These are phyloP conservation scores for Mycogone perniciosa DNA, from an alignment of 2,329 filamentous ascomycete species.

Conservation along the genomic window DNA sequence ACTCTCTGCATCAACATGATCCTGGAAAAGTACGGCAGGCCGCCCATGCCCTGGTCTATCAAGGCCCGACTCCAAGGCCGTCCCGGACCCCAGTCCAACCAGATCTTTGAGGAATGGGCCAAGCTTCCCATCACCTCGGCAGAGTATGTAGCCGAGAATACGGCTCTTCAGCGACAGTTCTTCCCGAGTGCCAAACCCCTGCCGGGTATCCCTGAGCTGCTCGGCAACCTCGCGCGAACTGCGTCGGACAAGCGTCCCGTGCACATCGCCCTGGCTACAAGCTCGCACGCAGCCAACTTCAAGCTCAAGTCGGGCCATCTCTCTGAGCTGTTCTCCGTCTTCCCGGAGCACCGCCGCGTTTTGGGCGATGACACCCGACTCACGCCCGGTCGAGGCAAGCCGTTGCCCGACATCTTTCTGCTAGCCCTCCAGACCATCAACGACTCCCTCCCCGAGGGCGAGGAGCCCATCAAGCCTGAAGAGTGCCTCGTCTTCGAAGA, in stretches of 20 bases:
- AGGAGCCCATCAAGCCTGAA: conserved; percentile 63
- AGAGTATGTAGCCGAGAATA: conserved; percentile 56
- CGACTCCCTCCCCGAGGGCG: conserved; percentile 56
- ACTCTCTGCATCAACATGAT: conserved; percentile 77
- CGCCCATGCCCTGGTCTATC: conserved; percentile 81
- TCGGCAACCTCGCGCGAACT: conserved; percentile 52
- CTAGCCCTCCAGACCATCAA: conserved; percentile 84
- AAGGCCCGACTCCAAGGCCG: conserved; percentile 76
- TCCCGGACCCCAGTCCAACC: conserved; percentile 46
- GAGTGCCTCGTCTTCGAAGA: conserved; percentile 98
- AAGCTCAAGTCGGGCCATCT: conserved; percentile 66
- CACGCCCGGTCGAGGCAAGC: conserved; percentile 76
- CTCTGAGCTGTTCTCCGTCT: conserved; percentile 54
- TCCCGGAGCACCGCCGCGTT: conserved; percentile 64
- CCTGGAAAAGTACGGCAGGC: conserved; percentile 66
- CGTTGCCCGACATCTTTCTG: conserved; percentile 88
- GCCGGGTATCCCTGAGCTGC: conserved; percentile 66
- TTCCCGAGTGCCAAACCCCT: conserved; percentile 74
- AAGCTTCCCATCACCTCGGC: conserved; percentile 69
- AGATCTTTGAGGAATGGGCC: conserved; percentile 69
- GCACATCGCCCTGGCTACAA: conserved; percentile 82
- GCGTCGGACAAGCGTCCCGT: conserved; percentile 35
- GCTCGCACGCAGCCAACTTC: conserved; percentile 66
- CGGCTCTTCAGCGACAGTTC: conserved; percentile 58
- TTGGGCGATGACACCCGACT: conserved; percentile 82